Conservation (phyloP, 257 asterid species). For the Primulina huaijiensis region DNA sequence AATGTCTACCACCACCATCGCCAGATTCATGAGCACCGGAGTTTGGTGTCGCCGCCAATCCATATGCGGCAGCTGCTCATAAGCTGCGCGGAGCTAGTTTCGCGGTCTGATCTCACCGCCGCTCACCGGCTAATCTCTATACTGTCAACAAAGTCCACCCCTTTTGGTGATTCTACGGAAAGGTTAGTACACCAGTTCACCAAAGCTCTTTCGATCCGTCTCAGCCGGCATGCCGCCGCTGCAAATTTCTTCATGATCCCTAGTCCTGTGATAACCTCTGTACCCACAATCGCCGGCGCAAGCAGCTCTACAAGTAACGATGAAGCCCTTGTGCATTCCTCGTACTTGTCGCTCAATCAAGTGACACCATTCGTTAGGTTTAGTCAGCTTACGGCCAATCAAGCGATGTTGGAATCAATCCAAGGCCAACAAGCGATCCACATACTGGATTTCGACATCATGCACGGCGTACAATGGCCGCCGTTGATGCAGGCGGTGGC, state of each 20-base stretch:
- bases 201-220: constrained; percentile 68
- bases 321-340: constrained; percentile 55
- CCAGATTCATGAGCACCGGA: constrained; percentile 19
- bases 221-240: constrained; percentile 35
- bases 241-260: constrained; percentile 11
- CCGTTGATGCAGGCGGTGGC: constrained; percentile 92
- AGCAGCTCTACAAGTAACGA: constrained; percentile 24
- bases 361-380: constrained; percentile 81
- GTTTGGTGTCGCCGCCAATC: constrained; percentile 42
- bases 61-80: constrained; percentile 85
- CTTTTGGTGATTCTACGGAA: constrained; percentile 85
- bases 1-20: constrained; percentile 30
- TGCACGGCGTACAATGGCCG: constrained; percentile 99
- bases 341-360: constrained; percentile 76
- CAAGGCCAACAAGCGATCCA: constrained; percentile 65
- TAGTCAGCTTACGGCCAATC: constrained; percentile 85
- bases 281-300: background rate
- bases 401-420: constrained; percentile 79
- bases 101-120: constrained; percentile 68
- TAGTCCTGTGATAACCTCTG: background rate
- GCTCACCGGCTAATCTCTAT: constrained; percentile 67
- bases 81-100: constrained; percentile 73
- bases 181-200: constrained; percentile 81
- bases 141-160: constrained; percentile 57
- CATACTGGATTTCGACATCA: constrained; percentile 86